These are phyloP conservation scores for Pseudodiploospora longispora DNA, from an alignment of 2,329 filamentous ascomycete genomes.

Conservation along the genomic window DNA sequence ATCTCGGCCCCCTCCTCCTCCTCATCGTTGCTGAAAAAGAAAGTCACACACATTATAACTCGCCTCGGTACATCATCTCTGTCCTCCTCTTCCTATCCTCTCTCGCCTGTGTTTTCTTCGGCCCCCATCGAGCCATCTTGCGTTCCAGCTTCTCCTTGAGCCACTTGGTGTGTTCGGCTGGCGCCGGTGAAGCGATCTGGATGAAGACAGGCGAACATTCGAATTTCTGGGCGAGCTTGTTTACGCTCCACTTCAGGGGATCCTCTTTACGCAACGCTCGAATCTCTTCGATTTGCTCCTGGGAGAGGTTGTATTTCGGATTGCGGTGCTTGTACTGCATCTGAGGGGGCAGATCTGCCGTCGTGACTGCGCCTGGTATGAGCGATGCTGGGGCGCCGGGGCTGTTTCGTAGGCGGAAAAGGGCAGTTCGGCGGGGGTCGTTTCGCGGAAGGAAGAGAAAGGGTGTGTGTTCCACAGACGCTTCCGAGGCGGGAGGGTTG, in stretches of 20 bases:
- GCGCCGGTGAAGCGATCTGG: conserved; percentile 47
- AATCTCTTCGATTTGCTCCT: conserved; percentile 52
- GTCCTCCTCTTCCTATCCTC: conserved; percentile 48
- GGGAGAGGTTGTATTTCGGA: conserved; percentile 43
- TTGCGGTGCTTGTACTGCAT: conserved; percentile 27
- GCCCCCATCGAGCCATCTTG: conserved; percentile 49
- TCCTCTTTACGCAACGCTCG: conserved; percentile 44
- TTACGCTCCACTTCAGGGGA: conserved; percentile 47
- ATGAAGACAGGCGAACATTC: conserved; percentile 49
- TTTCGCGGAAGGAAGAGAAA: conserved; percentile 54
- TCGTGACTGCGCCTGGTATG: conserved; percentile 8
- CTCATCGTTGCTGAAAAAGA: not conserved
- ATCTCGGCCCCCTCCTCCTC: not conserved
- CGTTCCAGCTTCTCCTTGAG: conserved; percentile 38
- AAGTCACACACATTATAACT: conserved; percentile 32
- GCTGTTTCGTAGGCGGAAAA: conserved; percentile 33
- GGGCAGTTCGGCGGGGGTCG: conserved; percentile 45
- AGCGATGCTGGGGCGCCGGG: conserved; percentile 15
- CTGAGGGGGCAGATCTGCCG: conserved; percentile 25
- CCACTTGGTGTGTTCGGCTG: conserved; percentile 37
- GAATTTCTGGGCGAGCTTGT: conserved; percentile 44
- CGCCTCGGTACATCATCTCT: conserved; percentile 42
- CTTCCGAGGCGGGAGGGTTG: conserved; percentile 47
- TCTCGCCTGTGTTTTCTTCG: conserved; percentile 43
- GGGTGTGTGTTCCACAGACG: conserved; percentile 57